Percentiles rank a stretch among this genome's conserved stretches.
These are phyloP conservation scores for Stropharia rugosoannulata DNA, from an alignment of 768 basidiomycete species.

Conservation along the genomic window DNA sequence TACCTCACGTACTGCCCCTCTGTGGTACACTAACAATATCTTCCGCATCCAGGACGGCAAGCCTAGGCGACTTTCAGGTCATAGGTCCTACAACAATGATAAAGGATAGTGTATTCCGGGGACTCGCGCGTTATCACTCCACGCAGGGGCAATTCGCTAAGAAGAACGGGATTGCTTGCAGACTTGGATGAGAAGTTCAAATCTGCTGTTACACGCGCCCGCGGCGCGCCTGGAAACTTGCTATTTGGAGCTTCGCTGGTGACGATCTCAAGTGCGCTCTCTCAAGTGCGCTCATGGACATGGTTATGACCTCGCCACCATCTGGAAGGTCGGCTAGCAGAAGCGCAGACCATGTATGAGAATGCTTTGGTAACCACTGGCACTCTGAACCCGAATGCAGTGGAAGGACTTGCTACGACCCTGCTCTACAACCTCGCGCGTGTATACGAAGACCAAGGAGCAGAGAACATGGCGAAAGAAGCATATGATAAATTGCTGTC, in stretches of 20 bases:
- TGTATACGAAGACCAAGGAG: constrained; percentile 85
- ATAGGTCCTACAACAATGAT: no score
- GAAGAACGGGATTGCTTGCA: constrained; percentile 73
- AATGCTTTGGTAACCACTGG: constrained; percentile 63
- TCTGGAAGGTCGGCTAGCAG: constrained; percentile 56
- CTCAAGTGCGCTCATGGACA: constrained; percentile 31
- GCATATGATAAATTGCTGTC: constrained; percentile 85
- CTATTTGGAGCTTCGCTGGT: constrained; percentile 51
- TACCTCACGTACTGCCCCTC: no score
- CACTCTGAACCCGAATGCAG: constrained; percentile 40
- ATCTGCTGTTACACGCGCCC: constrained; percentile 46
- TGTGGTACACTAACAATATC: no score
- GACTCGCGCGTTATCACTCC: constrained; percentile 74
- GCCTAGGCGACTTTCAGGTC: no score
- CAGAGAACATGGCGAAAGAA: constrained; percentile 70
- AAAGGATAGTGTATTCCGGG: constrained; percentile 71
- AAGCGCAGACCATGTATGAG: constrained; percentile 70
- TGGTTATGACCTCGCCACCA: constrained; percentile 56
- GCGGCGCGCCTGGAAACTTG: constrained; percentile 33
- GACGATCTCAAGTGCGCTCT: constrained; percentile 71
- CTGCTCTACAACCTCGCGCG: constrained; percentile 91
- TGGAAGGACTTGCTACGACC: constrained; percentile 76
- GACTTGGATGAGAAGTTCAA: constrained; percentile 66
- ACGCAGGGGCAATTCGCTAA: constrained; percentile 40
- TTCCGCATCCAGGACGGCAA: no score